A percentile compares a stretch with the other conserved stretches of the same genome.
phyloP scores from a whole-genome alignment of 2,329 filamentous ascomycete genomes.

The Mycosphaerella sp. region DNA sequence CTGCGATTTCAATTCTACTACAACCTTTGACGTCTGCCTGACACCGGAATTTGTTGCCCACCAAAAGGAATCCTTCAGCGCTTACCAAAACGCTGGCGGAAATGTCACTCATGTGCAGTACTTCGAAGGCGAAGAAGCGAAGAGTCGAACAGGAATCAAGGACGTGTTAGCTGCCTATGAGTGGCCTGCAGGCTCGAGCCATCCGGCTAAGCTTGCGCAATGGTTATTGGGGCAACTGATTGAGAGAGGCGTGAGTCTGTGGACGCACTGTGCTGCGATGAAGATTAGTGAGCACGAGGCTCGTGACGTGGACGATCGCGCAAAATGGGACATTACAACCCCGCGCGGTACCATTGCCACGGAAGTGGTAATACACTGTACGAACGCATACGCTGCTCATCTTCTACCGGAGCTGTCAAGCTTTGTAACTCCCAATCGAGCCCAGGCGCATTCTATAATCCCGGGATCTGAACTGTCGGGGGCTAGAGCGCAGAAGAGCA shows the following conservation, averaged over 20 bases:
- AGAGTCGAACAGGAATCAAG: constrained; percentile 34
- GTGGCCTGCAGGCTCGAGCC: constrained; percentile 46
- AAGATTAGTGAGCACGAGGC: constrained; percentile 15
- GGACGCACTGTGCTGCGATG: constrained; percentile 40
- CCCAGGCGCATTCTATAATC: constrained; percentile 43
- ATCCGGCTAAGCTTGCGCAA: constrained; percentile 47
- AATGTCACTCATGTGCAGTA: constrained; percentile 40
- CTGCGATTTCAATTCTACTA: constrained; percentile 44
- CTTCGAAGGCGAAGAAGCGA: constrained; percentile 38
- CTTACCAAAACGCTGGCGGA: constrained; percentile 39
- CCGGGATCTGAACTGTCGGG: constrained; percentile 36
- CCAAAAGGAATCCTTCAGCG: constrained; percentile 37
- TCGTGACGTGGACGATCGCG: constrained; percentile 3
- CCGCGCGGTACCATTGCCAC: constrained; percentile 32
- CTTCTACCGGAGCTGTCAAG: constrained; percentile 34
- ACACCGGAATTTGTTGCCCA: constrained; percentile 43
- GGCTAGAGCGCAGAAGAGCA: constrained; percentile 33
- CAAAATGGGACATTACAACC: constrained; percentile 34
- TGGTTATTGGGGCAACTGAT: constrained; percentile 40
- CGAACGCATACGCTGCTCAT: constrained; percentile 38
- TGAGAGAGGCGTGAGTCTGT: constrained; percentile 37
- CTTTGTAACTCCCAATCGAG: constrained; percentile 40
- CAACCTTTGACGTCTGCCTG: constrained; percentile 46
- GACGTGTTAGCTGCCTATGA: constrained; percentile 44
- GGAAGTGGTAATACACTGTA: constrained; percentile 36